Base-by-base conservation (phyloP, 225 moss, liverwort and hornwort genomes). In the Physcomitrium patens region DNA sequence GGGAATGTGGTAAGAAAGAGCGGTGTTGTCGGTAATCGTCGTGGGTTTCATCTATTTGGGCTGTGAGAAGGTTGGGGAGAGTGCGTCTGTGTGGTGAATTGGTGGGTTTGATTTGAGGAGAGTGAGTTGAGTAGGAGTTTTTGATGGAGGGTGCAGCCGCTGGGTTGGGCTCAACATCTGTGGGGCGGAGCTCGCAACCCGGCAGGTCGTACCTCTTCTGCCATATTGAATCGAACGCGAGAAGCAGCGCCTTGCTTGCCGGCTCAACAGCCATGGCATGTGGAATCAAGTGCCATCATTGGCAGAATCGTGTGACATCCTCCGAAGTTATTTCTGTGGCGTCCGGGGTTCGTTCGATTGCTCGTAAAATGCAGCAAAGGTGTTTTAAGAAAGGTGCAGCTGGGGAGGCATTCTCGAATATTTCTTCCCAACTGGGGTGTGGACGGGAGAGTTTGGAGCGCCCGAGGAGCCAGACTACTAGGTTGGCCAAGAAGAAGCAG, bases 401-500 rank as follows among this genome's bases (percentile, higher is more conserved):
- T 11, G 14, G 72, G 47, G 26, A 56, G 22, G 70, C 52, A 15
- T 24, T 2, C 27, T 50, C 50, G 10, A 24, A 60, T 26, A 42
- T 52, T 14, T 64, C 58, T 16, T 13, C 52, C 14, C 68, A 52
- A n/a, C 27, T 16, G 14, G 47, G 47, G 63, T 71, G 26, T 2
- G 69, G 69, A 50, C 48, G 68, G 73, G 51, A 67, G 57, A 18
- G 55, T 9, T 16, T 75, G 19, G 75, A 75, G 15, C 68, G 73
- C 0, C 65, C 64, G 3, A 51, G 77, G 19, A 71, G 78, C 3
- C 68, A 52, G 8, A 75, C 46, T 44, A 41, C 68, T 17, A 60
- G 79, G 44, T 82, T 82, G 85, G 76, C 65, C 23, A 85, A 82
- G 73, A 85, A 52, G 49, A 79, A 60, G 48, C 31, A 37, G 31